These are phyloP conservation scores for Exophiala xenobiotica DNA, from an alignment of 2,329 filamentous ascomycete species.

Conservation along the genomic window DNA sequence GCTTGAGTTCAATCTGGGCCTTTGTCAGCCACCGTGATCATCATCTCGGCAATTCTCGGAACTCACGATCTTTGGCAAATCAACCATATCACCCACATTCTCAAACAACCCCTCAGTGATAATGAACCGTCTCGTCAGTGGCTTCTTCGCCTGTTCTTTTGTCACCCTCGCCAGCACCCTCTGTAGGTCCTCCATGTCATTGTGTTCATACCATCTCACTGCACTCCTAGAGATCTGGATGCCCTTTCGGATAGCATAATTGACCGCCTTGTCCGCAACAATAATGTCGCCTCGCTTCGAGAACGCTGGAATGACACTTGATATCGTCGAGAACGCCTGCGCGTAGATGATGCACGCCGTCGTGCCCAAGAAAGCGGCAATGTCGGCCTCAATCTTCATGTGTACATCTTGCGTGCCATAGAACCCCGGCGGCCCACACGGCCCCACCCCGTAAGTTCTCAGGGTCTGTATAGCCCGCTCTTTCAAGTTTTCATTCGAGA, in stretches of 20 bases:
- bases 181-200: slow-evolving; percentile 92
- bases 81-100: slow-evolving; percentile 77
- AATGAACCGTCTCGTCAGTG: slow-evolving; percentile 87
- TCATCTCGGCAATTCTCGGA: neutral
- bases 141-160: slow-evolving; percentile 84
- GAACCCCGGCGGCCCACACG: slow-evolving; percentile 94
- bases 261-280: slow-evolving; percentile 88
- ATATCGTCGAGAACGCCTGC: slow-evolving; percentile 93
- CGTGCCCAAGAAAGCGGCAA: slow-evolving; percentile 84
- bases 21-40: slow-evolving; percentile 3
- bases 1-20: slow-evolving; percentile 77
- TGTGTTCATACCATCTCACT: slow-evolving; percentile 92
- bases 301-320: slow-evolving; percentile 94
- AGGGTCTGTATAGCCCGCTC: slow-evolving; percentile 93
- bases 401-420: slow-evolving; percentile 98
- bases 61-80: slow-evolving; percentile 80
- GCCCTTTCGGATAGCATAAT: slow-evolving; percentile 91
- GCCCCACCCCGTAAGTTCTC: slow-evolving; percentile 92
- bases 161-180: slow-evolving; percentile 78
- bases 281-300: slow-evolving; percentile 97
- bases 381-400: slow-evolving; percentile 92
- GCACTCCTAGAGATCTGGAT: slow-evolving; percentile 89
- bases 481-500: slow-evolving; percentile 85
- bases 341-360: slow-evolving; percentile 92
- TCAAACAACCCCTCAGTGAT: slow-evolving; percentile 96